Conservation (phyloP, 129 eudicot genomes). For the Mikania micrantha region DNA sequence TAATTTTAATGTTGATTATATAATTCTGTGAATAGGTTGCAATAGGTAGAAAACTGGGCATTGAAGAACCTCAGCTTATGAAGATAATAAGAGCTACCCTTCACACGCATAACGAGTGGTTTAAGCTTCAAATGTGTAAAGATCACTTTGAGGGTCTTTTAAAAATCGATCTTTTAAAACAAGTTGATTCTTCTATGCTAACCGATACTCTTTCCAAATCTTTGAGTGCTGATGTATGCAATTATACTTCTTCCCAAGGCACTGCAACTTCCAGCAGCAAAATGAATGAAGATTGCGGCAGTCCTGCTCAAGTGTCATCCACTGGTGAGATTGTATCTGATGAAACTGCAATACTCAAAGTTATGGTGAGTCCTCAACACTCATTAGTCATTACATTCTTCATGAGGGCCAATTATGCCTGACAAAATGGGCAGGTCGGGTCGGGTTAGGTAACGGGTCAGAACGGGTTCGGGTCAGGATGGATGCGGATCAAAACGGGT, state of each 20-base stretch:
- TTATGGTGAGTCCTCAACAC: conserved; percentile 58
- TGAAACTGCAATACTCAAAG: conserved; percentile 80
- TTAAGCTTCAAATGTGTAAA: conserved; percentile 90
- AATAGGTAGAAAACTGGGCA: conserved; percentile 76
- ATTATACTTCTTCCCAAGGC: conserved; percentile 63
- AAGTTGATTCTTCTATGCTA: conserved; percentile 36
- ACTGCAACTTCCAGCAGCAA: conserved; percentile 61
- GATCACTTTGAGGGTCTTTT: conserved; percentile 73
- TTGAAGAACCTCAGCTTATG: conserved; percentile 83
- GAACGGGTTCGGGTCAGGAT: too few relatives aligned
- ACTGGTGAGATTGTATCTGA: conserved; percentile 53
- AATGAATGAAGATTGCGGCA: conserved; percentile 64
- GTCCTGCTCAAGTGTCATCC: conserved; percentile 65
- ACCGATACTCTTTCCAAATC: conserved; percentile 43
- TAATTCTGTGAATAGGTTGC: conserved; percentile 46
- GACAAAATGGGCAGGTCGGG: too few relatives aligned
- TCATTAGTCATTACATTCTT: background rate
- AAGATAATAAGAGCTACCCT: conserved; percentile 68
- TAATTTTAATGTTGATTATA: background rate
- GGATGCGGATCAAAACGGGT: too few relatives aligned
- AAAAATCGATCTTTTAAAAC: conserved; percentile 63
- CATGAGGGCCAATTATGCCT: too few relatives aligned
- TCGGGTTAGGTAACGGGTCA: too few relatives aligned
- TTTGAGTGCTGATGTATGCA: conserved; percentile 32
- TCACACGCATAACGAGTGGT: conserved; percentile 74